Conservation (phyloP, 2,329 filamentous ascomycete species). For the Ophiostoma tasmaniense region DNA sequence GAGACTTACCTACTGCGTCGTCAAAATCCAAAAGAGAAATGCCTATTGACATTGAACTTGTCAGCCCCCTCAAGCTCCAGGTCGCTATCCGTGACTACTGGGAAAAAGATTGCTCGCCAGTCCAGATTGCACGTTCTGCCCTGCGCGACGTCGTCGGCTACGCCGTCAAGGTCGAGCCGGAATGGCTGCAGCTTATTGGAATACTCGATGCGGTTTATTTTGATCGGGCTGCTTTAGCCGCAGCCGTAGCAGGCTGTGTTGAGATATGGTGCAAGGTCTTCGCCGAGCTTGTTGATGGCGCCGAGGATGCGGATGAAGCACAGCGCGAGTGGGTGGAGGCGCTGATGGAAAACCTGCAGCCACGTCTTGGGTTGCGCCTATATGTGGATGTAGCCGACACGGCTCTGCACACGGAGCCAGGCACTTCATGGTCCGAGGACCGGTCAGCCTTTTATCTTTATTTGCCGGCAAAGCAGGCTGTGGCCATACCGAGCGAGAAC, state of each 20-base stretch:
- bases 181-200: slow-evolving; percentile 36
- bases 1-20: no score
- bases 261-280: slow-evolving; percentile 34
- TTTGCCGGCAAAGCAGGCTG: not conserved
- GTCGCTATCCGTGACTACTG: slow-evolving; percentile 37
- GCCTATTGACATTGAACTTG: not conserved
- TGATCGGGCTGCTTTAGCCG: slow-evolving; percentile 34
- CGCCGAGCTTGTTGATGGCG: slow-evolving; percentile 28
- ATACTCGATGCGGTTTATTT: slow-evolving; percentile 32
- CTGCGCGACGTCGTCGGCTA: slow-evolving; percentile 33
- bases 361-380: slow-evolving; percentile 26
- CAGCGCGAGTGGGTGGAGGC: slow-evolving; percentile 36
- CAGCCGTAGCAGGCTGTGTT: slow-evolving; percentile 30
- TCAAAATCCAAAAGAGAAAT: not conserved
- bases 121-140: slow-evolving; percentile 28
- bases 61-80: slow-evolving; percentile 36
- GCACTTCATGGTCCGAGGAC: not conserved
- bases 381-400: slow-evolving; percentile 27
- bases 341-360: slow-evolving; percentile 31
- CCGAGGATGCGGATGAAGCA: slow-evolving; percentile 26
- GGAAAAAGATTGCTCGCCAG: slow-evolving; percentile 28
- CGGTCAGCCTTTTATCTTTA: not conserved
- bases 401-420: slow-evolving; percentile 23
- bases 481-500: not conserved
- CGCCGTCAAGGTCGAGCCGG: slow-evolving; percentile 31